These are phyloP conservation scores for Starmerella tilneyi DNA, from an alignment of 805 yeast genomes.

Conservation along the genomic window DNA sequence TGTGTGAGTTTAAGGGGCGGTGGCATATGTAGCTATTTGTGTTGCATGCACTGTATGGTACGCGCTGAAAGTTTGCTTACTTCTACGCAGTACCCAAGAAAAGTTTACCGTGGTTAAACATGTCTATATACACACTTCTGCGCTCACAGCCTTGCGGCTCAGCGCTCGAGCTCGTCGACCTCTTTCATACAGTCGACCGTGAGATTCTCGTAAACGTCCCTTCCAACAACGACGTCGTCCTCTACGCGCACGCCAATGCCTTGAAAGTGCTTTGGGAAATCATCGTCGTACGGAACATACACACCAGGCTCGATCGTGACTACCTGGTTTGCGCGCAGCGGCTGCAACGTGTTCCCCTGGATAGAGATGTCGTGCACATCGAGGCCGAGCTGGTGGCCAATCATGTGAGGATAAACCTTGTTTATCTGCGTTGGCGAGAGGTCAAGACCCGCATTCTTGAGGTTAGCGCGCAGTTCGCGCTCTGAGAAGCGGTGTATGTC, in stretches of 20 bases:
- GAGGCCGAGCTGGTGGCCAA: constrained; percentile 90
- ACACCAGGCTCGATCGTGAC: constrained; percentile 94
- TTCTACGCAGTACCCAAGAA: too few species aligned
- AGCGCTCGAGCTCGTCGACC: constrained; percentile 38
- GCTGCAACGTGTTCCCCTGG: constrained; percentile 28
- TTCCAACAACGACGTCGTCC: constrained; percentile 82
- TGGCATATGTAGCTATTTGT: too few species aligned
- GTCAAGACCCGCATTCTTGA: constrained; percentile 62
- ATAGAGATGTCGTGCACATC: constrained; percentile 46
- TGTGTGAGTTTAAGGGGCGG: too few species aligned
- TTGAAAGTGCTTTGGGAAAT: constrained; percentile 68
- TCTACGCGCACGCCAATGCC: constrained; percentile 92
- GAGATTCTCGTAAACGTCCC: constrained; percentile 45
- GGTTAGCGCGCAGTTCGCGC: constrained; percentile 46
- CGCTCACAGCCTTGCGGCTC: neutral
- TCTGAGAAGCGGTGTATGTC: constrained; percentile 70
- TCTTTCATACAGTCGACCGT: constrained; percentile 84
- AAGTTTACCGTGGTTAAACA: too few species aligned
- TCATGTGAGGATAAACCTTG: constrained; percentile 77
- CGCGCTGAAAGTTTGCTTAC: too few species aligned
- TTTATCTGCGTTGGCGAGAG: constrained; percentile 26
- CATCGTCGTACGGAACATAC: constrained; percentile 63
- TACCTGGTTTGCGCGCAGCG: constrained; percentile 60
- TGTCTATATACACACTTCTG: too few species aligned
- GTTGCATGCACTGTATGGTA: too few species aligned